Evolutionary conservation across 345 rosid species (phyloP).

Genomic region (Passiflora organensis): DNA sequence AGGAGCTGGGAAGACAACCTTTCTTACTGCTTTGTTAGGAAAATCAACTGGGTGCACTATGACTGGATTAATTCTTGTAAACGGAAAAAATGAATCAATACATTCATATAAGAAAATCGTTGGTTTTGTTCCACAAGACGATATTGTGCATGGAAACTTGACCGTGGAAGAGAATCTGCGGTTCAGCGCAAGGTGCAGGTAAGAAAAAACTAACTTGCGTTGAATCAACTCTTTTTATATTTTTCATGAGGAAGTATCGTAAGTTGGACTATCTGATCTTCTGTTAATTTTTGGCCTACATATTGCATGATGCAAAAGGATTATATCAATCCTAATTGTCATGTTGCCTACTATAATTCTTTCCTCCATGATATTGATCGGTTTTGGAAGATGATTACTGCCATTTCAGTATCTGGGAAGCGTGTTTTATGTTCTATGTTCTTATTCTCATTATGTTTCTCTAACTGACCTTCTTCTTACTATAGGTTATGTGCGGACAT

Average conservation of each 20-base stretch:
- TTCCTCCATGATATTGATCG: too few species aligned
- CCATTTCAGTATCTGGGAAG: too few species aligned
- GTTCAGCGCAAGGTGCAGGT: slow-evolving; percentile 91
- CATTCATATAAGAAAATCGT: slow-evolving; percentile 67
- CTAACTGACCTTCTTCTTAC: slow-evolving; percentile 9
- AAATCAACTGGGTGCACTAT: slow-evolving; percentile 66
- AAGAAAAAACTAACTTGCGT: slow-evolving; percentile 13
- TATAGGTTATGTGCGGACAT: slow-evolving; percentile 63
- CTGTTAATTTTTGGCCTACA: neutral
- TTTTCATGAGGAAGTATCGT: slow-evolving; percentile 1
- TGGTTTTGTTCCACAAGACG: slow-evolving; percentile 96
- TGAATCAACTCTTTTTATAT: neutral
- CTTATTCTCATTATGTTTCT: neutral
- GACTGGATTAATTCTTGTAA: slow-evolving; percentile 64
- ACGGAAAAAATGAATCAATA: slow-evolving; percentile 70
- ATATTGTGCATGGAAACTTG: slow-evolving; percentile 85
- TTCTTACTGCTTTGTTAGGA: slow-evolving; percentile 80
- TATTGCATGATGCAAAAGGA: too few species aligned
- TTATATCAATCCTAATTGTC: too few species aligned
- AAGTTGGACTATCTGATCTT: too few species aligned
- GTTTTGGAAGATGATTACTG: too few species aligned
- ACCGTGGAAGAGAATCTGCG: slow-evolving; percentile 92
- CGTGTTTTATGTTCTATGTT: slow-evolving; percentile 9
- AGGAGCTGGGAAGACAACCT: slow-evolving; percentile 92
- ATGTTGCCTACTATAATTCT: too few species aligned